Percentiles rank a stretch among this genome's conserved stretches.
phyloP scores from a whole-genome alignment of 805 yeast genomes.

The Metschnikowia peoriensis region DNA sequence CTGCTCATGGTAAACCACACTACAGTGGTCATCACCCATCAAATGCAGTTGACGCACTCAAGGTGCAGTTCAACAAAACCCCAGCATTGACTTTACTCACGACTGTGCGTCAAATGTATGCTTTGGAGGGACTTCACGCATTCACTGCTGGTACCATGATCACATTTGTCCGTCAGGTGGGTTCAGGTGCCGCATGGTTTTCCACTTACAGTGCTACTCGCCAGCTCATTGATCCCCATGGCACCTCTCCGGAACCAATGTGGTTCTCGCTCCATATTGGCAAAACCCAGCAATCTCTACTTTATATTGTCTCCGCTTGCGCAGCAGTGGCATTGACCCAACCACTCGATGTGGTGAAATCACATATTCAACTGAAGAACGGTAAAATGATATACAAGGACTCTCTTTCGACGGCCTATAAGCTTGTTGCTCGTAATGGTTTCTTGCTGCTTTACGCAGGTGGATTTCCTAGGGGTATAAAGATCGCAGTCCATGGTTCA shows the following conservation, averaged over 20 bases:
- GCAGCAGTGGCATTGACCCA: conserved; percentile 80
- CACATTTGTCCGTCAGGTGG: conserved; percentile 77
- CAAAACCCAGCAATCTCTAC: conserved; percentile 47
- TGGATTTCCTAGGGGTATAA: conserved; percentile 59
- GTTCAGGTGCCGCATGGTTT: conserved; percentile 79
- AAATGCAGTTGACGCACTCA: conserved; percentile 14
- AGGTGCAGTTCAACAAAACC: conserved; percentile 40
- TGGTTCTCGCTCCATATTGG: conserved; percentile 48
- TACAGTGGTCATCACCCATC: conserved; percentile 8
- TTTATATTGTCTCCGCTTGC: conserved; percentile 55
- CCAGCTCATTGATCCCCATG: conserved; percentile 61
- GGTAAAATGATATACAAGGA: conserved; percentile 58
- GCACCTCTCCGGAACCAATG: conserved; percentile 25
- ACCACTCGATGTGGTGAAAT: conserved; percentile 84
- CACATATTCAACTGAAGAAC: conserved; percentile 80
- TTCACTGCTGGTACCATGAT: conserved; percentile 80
- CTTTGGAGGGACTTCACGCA: conserved; percentile 70
- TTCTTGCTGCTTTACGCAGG: conserved; percentile 34
- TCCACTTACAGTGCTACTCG: conserved; percentile 77
- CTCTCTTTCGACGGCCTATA: conserved; percentile 44
- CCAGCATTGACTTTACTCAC: conserved; percentile 55
- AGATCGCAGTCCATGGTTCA: conserved; percentile 70
- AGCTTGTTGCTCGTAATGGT: conserved; percentile 28
- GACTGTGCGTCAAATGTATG: conserved; percentile 64
- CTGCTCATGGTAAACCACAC: conserved; percentile 8